Evolutionary conservation across 2,329 filamentous ascomycete species (phyloP), one percentile per base, ranked within the genome.

Genomic region (Penicillium sp.): DNA sequence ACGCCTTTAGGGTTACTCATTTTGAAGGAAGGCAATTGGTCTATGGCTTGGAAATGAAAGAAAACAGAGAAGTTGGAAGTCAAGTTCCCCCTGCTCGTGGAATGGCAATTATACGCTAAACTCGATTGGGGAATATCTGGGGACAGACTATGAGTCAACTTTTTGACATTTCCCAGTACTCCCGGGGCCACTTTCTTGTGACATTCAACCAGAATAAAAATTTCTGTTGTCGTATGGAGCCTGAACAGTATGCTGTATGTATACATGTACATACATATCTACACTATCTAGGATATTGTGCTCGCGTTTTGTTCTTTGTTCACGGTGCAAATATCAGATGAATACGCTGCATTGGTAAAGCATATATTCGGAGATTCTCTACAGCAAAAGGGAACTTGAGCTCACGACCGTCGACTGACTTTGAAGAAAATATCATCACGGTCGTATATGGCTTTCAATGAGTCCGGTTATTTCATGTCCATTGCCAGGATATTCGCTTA

Each of bases 1-100:
- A 74, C 70, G 52, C 64, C 67, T 55, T 73, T 74, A 47, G 64
- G 47, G 55, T 62, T 68, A 61, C 67, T 72, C 72, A 74, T 74
- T 58, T 62, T 72, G 62, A 34, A 50, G 37, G 37, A 16, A 54
- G 12, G 18, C 2, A 21, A 46, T 59, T 55, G 42, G 29, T 60
- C 53, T 53, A 60, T 59, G 50, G 32, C 42, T 51, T 27, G 25
- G 40, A 47, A 21, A 35, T 51, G 49, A 46, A 32, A 23, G 44
- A 21, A 48, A 45, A 56, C 29, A 44, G 49, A 39, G 54, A 53
- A 40, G 10, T 40, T 54, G 42, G 23, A 46, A 52, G 46, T 29
- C 45, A 51, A 50, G 37, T 41, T 35, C 4, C 42, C 50, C 53
- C 49, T 58, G 41, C 46, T 50, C 42, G 47, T 47, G 12, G 46